Conservation (phyloP, 345 rosid genomes). For the Leavenworthia alabamica region DNA sequence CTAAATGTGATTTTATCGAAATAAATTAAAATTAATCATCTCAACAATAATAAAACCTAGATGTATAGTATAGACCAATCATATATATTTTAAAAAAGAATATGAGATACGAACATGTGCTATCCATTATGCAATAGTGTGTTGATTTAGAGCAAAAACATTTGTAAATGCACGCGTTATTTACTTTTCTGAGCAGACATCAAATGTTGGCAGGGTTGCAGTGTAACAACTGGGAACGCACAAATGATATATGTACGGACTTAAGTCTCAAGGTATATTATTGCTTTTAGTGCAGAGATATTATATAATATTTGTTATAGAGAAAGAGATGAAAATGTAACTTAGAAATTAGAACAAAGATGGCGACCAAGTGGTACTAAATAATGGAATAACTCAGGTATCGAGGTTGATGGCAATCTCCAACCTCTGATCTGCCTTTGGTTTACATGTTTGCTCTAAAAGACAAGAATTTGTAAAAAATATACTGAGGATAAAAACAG, state of each 20-base stretch:
- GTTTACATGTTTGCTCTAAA: slow-evolving; percentile 13
- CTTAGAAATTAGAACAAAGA: neutral
- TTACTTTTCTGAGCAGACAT: neutral
- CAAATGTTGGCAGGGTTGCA: neutral
- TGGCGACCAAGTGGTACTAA: slow-evolving; percentile 15
- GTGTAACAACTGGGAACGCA: slow-evolving; percentile 4
- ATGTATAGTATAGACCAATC: neutral
- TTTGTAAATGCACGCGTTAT: neutral
- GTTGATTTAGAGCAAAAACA: neutral
- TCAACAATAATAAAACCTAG: neutral
- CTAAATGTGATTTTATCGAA: neutral
- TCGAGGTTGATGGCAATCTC: slow-evolving; percentile 33
- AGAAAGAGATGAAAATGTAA: neutral
- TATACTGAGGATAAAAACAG: slow-evolving; percentile 15
- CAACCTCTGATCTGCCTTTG: slow-evolving; percentile 19
- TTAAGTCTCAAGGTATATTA: neutral
- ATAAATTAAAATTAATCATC: neutral
- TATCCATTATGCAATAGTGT: too few species aligned
- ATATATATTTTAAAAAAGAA: too few species aligned
- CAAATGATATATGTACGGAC: neutral
- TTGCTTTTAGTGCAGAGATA: neutral
- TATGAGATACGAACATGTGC: too few species aligned
- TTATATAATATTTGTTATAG: neutral
- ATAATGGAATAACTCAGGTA: slow-evolving; percentile 16
- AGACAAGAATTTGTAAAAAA: slow-evolving; percentile 23